phyloP scores from a whole-genome alignment of 2,329 filamentous ascomycete species.

The Xylaria hypoxylon region DNA sequence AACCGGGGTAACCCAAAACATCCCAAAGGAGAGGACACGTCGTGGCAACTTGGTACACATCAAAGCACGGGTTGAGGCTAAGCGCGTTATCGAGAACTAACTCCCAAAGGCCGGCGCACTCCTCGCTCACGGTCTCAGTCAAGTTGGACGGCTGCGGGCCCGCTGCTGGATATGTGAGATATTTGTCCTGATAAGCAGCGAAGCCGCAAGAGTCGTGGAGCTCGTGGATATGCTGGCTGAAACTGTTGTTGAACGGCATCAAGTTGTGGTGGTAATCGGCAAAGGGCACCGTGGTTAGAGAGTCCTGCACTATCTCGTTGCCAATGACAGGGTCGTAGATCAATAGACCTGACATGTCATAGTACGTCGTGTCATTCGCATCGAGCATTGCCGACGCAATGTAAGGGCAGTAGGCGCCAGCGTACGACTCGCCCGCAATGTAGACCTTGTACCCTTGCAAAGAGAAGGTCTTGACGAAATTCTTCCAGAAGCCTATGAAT shows the following conservation, averaged over 20 bases:
- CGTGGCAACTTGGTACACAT: slow-evolving; percentile 74
- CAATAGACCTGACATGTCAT: slow-evolving; percentile 64
- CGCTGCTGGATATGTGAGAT: slow-evolving; percentile 71
- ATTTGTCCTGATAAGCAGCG: slow-evolving; percentile 63
- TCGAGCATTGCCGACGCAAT: slow-evolving; percentile 66
- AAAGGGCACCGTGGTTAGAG: slow-evolving; percentile 64
- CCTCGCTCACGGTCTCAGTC: slow-evolving; percentile 56
- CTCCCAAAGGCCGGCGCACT: slow-evolving; percentile 66
- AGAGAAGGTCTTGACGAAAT: slow-evolving; percentile 67
- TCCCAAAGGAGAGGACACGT: slow-evolving; percentile 77
- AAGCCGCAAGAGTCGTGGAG: slow-evolving; percentile 68
- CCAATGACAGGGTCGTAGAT: slow-evolving; percentile 75
- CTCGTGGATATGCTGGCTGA: slow-evolving; percentile 63
- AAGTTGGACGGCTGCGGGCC: slow-evolving; percentile 64
- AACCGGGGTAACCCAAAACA: slow-evolving; percentile 66
- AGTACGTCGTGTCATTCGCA: slow-evolving; percentile 60
- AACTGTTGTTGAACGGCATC: slow-evolving; percentile 69
- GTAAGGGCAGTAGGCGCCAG: slow-evolving; percentile 66
- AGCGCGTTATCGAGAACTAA: slow-evolving; percentile 63
- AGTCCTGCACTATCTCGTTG: slow-evolving; percentile 56
- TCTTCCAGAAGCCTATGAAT: slow-evolving; percentile 79
- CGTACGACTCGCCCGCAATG: slow-evolving; percentile 66
- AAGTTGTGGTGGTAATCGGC: slow-evolving; percentile 66
- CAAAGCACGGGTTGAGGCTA: slow-evolving; percentile 74
- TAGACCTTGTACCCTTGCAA: slow-evolving; percentile 65